Evolutionary conservation across 257 asterid genomes (phyloP), one percentile per base, ranked within the genome.

Genomic region (Nicotiana tomentosiformis): DNA sequence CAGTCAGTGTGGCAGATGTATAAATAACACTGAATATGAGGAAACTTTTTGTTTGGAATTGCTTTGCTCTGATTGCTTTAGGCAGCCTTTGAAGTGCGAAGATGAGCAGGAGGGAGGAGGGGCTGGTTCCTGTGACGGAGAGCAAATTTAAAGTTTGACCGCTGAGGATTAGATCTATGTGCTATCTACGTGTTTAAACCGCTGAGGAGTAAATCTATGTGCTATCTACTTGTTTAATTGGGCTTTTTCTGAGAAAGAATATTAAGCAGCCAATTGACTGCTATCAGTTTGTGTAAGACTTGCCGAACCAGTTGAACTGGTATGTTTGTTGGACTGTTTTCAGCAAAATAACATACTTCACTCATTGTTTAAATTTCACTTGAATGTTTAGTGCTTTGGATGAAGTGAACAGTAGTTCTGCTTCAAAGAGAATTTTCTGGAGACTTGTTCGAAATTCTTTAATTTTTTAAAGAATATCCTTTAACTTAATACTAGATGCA

Each of bases 1-100:
- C 62, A 88, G 89, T 46, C 87, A 90, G 16, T 95, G 99, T 83
- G 99, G 99, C 5, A 87, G 93, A 87, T 95, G 99, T 65, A 82
- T 91, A 72, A 85, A 76, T 51, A 90, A 91, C 83, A 89, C 78
- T 7, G 98, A 87, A 70, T 95, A 87, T 30, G 94, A 89, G 77
- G 99, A 95, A 78, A 94, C 93, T 1, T 95, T 95, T 82, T 87
- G 85, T 80, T 69, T 95, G 93, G 98, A 95, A 20, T 77, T 88
- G 84, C 82, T 89, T 4, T 95, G 99, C 77, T 85, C 91, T 7
- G 91, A 85, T 66, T 95, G 99, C 83, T 88, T 60, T 58, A 81
- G 86, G 86, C 89, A 84, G 84, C 57, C 78, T 12, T 84, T 55
- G 51, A 62, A 77, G 37, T 76, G 68, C 84, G 83, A 88, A 43